Evolutionary conservation across 2,329 filamentous ascomycete species (phyloP).

Genomic region (Pestalotiopsis fici): DNA sequence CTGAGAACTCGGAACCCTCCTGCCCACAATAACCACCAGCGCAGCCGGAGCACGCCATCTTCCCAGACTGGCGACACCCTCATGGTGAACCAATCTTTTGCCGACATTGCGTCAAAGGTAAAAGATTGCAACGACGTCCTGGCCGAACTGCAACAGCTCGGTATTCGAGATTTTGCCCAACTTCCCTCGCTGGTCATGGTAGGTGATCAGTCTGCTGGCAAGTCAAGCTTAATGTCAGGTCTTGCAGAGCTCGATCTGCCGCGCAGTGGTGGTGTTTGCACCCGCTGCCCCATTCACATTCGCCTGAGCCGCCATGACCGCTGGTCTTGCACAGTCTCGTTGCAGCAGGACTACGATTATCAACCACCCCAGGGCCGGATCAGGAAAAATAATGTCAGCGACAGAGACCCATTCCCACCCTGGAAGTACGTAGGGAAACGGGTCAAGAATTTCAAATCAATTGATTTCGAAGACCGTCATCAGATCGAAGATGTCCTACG

Average conservation of each 20-base stretch:
- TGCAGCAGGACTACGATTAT: slow-evolving; percentile 67
- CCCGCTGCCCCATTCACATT: slow-evolving; percentile 79
- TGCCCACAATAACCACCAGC: background rate
- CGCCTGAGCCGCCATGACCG: slow-evolving; percentile 60
- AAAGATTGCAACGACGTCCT: slow-evolving; percentile 68
- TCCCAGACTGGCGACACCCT: slow-evolving; percentile 27
- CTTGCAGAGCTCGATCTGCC: slow-evolving; percentile 62
- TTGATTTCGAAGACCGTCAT: slow-evolving; percentile 51
- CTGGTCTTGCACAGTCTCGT: slow-evolving; percentile 69
- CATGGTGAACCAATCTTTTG: slow-evolving; percentile 37
- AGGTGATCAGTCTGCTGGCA: slow-evolving; percentile 84
- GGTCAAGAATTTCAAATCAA: slow-evolving; percentile 62
- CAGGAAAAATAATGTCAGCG: slow-evolving; percentile 47
- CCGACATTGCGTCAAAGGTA: slow-evolving; percentile 61
- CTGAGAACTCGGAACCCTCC: background rate
- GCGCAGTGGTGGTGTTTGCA: slow-evolving; percentile 57
- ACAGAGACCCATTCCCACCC: slow-evolving; percentile 59
- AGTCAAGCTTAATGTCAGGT: slow-evolving; percentile 60
- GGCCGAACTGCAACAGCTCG: slow-evolving; percentile 66
- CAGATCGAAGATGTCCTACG: slow-evolving; percentile 69
- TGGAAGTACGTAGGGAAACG: slow-evolving; percentile 50
- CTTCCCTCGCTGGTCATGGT: slow-evolving; percentile 81
- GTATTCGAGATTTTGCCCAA: slow-evolving; percentile 67
- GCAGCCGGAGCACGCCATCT: slow-evolving; percentile 1
- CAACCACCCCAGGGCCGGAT: slow-evolving; percentile 41